Base-by-base conservation (phyloP, 1,284 basidiomycete genomes). In the Naganishia albida region DNA sequence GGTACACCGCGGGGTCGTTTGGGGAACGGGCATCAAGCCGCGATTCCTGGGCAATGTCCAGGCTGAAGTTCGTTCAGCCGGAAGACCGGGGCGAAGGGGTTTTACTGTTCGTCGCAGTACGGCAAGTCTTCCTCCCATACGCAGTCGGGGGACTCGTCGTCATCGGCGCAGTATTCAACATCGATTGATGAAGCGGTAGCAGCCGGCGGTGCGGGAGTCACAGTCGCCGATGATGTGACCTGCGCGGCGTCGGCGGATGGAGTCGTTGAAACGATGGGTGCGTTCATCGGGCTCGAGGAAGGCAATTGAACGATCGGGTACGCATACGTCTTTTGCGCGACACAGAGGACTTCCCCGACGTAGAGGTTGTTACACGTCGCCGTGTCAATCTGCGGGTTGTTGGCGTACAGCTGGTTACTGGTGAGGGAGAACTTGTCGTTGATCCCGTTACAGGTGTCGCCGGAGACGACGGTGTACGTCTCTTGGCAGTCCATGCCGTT, bases 311-410 rank as follows among this genome's bases (percentile, higher is more conserved):
- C 23, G 43, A 48, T 25, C 44, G 54, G 54, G 73, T 80, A 80
- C 34, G 71, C 49, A 69, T 69, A 79, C 13, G 64, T 34, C 39
- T 70, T 67, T 4, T 75, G 75, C 67, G 78, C 74, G 68, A 80
- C 77, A 62, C 79, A 80, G 54, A 80, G 76, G 64, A 80, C 77
- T 72, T 80, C 77, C 48, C 78, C 78, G 62, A 78, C 70, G 73
- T 80, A 80, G 67, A 80, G 76, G 75, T 80, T 80, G 60, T 73
- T 71, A 72, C 79, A 80, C 15, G 66, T 65, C 15, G 62, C 69
- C 70, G 78, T 71, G 42, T 65, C 57, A 69, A 80, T 78, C 55
- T 70, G 60, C n/a, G 77, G 78, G 72, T 80, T 80, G 75, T 80
- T 80, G 57, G 70, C 39, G 70, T 70, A 76, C 26, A 80, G 72